Evolutionary conservation across 2,329 filamentous ascomycete genomes (phyloP), one percentile per base, ranked within the genome.

Genomic region (Arthrobotrys musiformis): DNA sequence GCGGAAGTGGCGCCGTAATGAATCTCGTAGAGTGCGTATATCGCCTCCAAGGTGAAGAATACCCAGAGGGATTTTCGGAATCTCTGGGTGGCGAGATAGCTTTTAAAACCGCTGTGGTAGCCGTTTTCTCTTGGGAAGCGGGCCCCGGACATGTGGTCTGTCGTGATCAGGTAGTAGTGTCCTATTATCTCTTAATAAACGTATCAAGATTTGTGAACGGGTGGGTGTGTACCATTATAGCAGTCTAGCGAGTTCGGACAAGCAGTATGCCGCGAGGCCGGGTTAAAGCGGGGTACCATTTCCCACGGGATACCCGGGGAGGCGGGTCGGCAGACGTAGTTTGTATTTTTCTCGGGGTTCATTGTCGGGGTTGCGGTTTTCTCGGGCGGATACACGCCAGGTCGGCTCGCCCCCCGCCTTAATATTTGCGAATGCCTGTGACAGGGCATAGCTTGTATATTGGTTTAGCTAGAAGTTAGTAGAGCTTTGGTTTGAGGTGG

Each of bases 201-300:
- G 15, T 40, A 40, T n/a, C 7, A 40, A 40, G 37, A 13, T 40
- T 22, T 4, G 17, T 19, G 4, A 22, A 44, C 3, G 11, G 40
- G 11, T 22, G 9, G 17, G 42, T 6, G 8, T n/a, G 24, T 46
- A 46, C 60, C 60, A 24, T 46, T 35, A 30, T 19, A 30, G n/a
- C 60, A 63, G 8, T 63, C 60, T 6, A 35, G 28, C 1, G 60
- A 63, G 28, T 63, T 63, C 9, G 60, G 60, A 26, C 60, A 63
- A 15, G 24, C 17, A 1, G 60, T 63, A 30, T 48, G 4, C 37
- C 15, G 19, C 1, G 42, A 13, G 19, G 4, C 26, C 0, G 15
- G 15, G 9, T 50, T 24, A 42, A 63, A 63, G 17, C 8, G 28
- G n/a, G 60, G 60, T n/a, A 4, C 13, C 17, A 42, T 42, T 6